Conservation (phyloP, 31 red algal species). For the Endocladia muricata region DNA sequence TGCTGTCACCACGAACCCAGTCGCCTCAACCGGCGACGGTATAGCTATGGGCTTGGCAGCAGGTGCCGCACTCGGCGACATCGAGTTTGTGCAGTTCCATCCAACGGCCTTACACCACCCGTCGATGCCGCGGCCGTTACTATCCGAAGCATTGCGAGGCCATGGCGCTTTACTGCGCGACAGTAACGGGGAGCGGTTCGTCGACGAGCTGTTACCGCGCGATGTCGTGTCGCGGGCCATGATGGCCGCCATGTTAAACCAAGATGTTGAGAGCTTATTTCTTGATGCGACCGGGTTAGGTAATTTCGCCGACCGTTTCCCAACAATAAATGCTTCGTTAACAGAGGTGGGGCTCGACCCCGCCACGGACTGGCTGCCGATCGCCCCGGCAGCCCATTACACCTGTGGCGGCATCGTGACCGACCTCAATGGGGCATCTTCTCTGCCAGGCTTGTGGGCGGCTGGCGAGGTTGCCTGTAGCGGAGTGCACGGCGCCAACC, state of each 20-base stretch:
- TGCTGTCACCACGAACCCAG: slow-evolving; percentile 20
- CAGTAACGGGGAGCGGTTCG: neutral
- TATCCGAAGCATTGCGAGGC: slow-evolving; percentile 16
- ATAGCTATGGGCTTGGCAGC: slow-evolving; percentile 18
- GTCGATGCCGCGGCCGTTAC: neutral
- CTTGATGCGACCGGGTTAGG: neutral
- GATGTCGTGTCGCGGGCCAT: slow-evolving; percentile 29
- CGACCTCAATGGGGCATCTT: neutral
- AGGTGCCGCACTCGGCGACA: neutral
- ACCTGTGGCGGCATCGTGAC: slow-evolving; percentile 14
- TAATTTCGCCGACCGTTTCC: slow-evolving; percentile 9
- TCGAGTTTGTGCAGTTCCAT: slow-evolving; percentile 33
- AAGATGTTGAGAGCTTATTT: neutral
- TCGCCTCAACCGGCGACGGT: slow-evolving; percentile 14
- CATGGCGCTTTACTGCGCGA: neutral
- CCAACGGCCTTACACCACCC: slow-evolving; percentile 28
- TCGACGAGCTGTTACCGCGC: slow-evolving; percentile 12
- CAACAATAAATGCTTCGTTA: neutral
- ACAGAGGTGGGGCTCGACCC: slow-evolving; percentile 10
- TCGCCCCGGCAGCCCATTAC: slow-evolving; percentile 30
- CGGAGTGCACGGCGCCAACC: slow-evolving; percentile 26
- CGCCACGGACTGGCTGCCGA: neutral
- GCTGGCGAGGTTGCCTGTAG: slow-evolving; percentile 22
- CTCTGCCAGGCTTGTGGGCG: neutral
- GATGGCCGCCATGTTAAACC: neutral